A percentile compares a stretch with the other conserved stretches of the same genome.
phyloP scores from a whole-genome alignment of 2,329 filamentous ascomycete species.

The Talaromyces albobiverticillius region DNA sequence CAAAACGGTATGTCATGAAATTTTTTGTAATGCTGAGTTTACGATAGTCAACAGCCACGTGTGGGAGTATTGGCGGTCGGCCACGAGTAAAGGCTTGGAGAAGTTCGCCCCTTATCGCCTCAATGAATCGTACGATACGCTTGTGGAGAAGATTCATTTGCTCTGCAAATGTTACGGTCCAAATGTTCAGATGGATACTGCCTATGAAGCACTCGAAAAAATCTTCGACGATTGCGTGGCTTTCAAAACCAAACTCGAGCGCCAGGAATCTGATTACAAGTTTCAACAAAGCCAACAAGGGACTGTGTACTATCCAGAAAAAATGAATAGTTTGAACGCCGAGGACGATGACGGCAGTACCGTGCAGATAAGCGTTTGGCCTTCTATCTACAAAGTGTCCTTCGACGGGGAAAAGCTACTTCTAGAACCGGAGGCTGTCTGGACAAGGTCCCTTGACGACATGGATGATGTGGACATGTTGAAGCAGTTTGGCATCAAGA shows the following conservation, averaged over 20 bases:
- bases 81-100: constrained; percentile 17
- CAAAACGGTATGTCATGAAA: not conserved
- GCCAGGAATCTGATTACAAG: constrained; percentile 15
- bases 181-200: not conserved
- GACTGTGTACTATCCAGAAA: not conserved
- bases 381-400: not conserved
- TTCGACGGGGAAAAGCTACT: not conserved
- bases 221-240: constrained; percentile 16
- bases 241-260: constrained; percentile 21
- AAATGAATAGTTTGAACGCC: constrained; percentile 1
- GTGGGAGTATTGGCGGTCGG: constrained; percentile 20
- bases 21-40: not conserved
- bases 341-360: not conserved
- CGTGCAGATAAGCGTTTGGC: constrained; percentile 7
- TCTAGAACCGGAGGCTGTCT: not conserved
- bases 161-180: not conserved
- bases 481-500: not conserved
- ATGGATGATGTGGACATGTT: not conserved
- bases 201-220: constrained; percentile 1
- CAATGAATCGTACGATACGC: not conserved
- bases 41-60: constrained; percentile 15
- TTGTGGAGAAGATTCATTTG: constrained; percentile 4
- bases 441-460: not conserved
- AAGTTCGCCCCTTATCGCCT: not conserved
- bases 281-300: not conserved